A percentile compares a stretch with the other conserved stretches of the same genome.
Conservation (phyloP, 768 basidiomycete genomes). For the Hypholoma fasciculare region DNA sequence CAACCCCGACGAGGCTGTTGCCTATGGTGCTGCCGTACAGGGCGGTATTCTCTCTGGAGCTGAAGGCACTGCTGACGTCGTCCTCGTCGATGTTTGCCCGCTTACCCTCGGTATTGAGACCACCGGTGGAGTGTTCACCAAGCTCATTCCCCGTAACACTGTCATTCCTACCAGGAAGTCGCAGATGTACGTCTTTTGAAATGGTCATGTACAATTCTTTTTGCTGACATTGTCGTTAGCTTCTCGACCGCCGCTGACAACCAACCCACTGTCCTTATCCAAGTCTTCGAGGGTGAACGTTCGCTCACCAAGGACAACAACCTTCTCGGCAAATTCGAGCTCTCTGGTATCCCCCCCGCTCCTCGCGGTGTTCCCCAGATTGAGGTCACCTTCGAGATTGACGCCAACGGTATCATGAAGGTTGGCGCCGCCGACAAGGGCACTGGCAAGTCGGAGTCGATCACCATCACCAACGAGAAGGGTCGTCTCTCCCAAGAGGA, state of each 20-base stretch:
- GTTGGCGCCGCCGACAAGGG: constrained; percentile 93
- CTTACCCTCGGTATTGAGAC: constrained; percentile 99
- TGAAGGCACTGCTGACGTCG: constrained; percentile 84
- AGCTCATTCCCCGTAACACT: constrained; percentile 96
- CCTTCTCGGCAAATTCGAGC: constrained; percentile 95
- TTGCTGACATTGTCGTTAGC: constrained; percentile 30
- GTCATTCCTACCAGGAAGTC: constrained; percentile 97
- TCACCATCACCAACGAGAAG: constrained; percentile 96
- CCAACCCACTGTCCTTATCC: constrained; percentile 94
- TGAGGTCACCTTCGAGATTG: constrained; percentile 95
- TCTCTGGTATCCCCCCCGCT: constrained; percentile 89
- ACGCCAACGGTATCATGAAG: constrained; percentile 95
- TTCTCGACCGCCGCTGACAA: constrained; percentile 88
- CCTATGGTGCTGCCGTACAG: constrained; percentile 98
- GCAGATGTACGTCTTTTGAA: constrained; percentile 62
- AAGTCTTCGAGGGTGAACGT: constrained; percentile 98
- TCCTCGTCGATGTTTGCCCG: constrained; percentile 96
- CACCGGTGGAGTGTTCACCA: constrained; percentile 97
- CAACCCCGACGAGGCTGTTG: constrained; percentile 99
- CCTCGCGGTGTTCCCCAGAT: constrained; percentile 98
- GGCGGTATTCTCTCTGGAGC: constrained; percentile 97
- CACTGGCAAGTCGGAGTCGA: constrained; percentile 85
- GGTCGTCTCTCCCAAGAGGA: constrained; percentile 88
- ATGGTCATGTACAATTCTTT: neutral
- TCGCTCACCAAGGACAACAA: constrained; percentile 98